These are phyloP conservation scores for Coemansia sp. DNA, from an alignment of 192 early-diverging fungal genomes.

Conservation along the genomic window DNA sequence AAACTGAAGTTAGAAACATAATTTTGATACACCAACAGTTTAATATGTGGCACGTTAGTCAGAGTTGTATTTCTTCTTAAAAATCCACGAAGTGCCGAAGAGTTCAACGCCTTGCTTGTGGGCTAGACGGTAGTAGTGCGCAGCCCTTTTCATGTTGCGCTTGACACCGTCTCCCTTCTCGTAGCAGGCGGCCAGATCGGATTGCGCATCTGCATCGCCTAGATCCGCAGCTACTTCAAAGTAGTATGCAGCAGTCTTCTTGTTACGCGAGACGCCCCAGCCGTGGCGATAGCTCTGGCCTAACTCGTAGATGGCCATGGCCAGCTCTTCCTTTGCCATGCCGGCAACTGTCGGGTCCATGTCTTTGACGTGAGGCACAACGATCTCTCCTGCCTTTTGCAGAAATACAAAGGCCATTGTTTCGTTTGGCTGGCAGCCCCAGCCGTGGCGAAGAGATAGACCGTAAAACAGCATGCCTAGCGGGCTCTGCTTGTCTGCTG, in stretches of 20 bases:
- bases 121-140: conserved; percentile 76
- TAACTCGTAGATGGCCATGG: conserved; percentile 76
- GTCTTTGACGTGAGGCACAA: conserved; percentile 62
- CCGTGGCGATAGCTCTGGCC: conserved; percentile 78
- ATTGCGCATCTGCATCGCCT: conserved; percentile 78
- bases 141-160: conserved; percentile 71
- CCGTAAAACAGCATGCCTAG: conserved; percentile 74
- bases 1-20: neutral
- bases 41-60: neutral
- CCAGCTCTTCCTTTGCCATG: conserved; percentile 65
- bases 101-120: conserved; percentile 69
- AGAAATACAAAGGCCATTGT: conserved; percentile 67
- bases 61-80: conserved; percentile 74
- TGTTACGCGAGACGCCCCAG: conserved; percentile 74
- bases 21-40: neutral
- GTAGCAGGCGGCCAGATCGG: conserved; percentile 73
- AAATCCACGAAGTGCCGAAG: conserved; percentile 84
- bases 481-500: conserved; percentile 63
- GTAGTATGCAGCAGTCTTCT: conserved; percentile 71
- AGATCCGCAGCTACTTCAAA: conserved; percentile 79
- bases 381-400: conserved; percentile 67
- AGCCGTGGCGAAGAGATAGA: conserved; percentile 73
- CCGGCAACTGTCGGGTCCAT: conserved; percentile 59
- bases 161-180: conserved; percentile 74
- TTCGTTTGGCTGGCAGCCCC: conserved; percentile 72